phyloP scores from a whole-genome alignment of 192 early-diverging fungal species.

The Coemansia sp. region DNA sequence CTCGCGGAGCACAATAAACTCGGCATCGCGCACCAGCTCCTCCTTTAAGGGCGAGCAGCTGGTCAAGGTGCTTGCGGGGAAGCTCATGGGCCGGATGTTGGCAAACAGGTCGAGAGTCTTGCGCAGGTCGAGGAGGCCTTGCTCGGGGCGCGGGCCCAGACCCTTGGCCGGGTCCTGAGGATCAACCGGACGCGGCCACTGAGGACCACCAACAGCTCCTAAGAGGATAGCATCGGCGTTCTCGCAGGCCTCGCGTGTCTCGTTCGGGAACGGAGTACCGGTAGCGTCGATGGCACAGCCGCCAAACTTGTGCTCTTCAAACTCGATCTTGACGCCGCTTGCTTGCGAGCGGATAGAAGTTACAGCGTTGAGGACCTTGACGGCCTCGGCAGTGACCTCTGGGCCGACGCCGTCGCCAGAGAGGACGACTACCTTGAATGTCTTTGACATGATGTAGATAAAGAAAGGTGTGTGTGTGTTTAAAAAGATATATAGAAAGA shows the following conservation, averaged over 20 bases:
- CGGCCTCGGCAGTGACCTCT: constrained; percentile 89
- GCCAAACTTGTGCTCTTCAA: constrained; percentile 84
- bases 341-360: constrained; percentile 61
- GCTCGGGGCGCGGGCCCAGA: constrained; percentile 86
- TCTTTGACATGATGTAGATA: constrained; percentile 38
- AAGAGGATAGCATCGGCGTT: constrained; percentile 88
- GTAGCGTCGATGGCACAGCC: constrained; percentile 88
- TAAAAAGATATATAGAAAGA: neutral
- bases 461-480: neutral
- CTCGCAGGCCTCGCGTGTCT: constrained; percentile 79
- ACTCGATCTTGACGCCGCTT: constrained; percentile 64
- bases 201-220: constrained; percentile 97
- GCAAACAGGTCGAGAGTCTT: constrained; percentile 94
- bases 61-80: constrained; percentile 81
- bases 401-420: constrained; percentile 97
- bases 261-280: constrained; percentile 83
- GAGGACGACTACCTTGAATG: constrained; percentile 70
- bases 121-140: constrained; percentile 88
- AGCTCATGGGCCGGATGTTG: constrained; percentile 94
- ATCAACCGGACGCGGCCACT: constrained; percentile 79
- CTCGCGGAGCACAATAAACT: constrained; percentile 92
- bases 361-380: constrained; percentile 84
- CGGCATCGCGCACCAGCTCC: constrained; percentile 84
- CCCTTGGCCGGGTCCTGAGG: constrained; percentile 65
- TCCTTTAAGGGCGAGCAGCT: constrained; percentile 88